Percentiles rank a stretch among this genome's conserved stretches.
Conservation (phyloP, 495 filamentous ascomycete species). For the Letharia lupina region DNA sequence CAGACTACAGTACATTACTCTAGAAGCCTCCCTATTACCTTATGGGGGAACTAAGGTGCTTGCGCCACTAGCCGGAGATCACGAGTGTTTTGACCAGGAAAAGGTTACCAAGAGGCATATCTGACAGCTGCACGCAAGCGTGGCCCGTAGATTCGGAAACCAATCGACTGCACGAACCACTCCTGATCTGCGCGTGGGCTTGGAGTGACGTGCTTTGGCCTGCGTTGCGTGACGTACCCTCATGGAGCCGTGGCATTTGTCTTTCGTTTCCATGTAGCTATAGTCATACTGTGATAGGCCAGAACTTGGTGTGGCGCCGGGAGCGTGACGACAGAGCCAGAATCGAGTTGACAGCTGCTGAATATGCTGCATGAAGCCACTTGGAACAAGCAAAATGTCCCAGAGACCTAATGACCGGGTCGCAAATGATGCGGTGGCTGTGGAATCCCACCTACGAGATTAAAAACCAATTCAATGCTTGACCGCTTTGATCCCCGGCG, state of each 20-base stretch:
- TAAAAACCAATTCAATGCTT: neutral
- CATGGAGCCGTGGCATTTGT: neutral
- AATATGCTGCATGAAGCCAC: conserved; percentile 9
- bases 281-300: neutral
- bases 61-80: conserved; percentile 12
- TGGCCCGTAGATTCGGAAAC: conserved; percentile 9
- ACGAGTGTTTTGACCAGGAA: conserved; percentile 12
- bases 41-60: neutral
- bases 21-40: neutral
- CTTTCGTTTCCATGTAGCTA: neutral
- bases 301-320: neutral
- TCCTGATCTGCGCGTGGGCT: conserved; percentile 7
- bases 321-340: neutral
- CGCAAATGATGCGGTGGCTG: conserved; percentile 18
- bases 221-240: conserved; percentile 5
- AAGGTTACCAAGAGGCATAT: conserved; percentile 7
- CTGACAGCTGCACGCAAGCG: conserved; percentile 19
- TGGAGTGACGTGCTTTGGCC: conserved; percentile 5
- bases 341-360: conserved; percentile 10
- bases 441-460: neutral
- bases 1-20: neutral
- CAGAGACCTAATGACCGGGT: conserved; percentile 8
- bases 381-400: neutral
- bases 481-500: conserved; percentile 14
- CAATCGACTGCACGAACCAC: conserved; percentile 3